Conservation (phyloP, 192 early-diverging fungal species). For the Backusella morwellensis region DNA sequence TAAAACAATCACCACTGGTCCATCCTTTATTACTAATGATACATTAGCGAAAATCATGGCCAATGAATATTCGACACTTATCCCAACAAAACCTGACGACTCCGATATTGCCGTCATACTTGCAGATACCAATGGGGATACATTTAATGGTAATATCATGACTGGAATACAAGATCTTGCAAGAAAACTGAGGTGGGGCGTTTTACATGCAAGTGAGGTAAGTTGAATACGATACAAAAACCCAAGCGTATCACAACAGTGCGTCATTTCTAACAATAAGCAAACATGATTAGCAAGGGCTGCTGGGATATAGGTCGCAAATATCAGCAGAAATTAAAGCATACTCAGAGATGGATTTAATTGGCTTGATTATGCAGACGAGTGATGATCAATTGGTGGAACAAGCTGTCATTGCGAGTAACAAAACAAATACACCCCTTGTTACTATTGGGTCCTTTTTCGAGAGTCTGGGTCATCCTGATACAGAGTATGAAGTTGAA, state of each 20-base stretch:
- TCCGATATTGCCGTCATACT: conserved; percentile 1
- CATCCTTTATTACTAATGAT: conserved; percentile 12
- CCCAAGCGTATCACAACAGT: too few relatives aligned
- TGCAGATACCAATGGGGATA: conserved; percentile 6
- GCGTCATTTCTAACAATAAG: neutral
- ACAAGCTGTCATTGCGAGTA: neutral
- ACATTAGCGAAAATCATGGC: neutral
- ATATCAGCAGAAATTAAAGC: neutral
- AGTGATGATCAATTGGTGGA: neutral
- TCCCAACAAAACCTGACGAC: neutral
- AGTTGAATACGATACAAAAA: neutral
- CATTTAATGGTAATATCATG: conserved; percentile 9
- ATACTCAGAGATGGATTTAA: neutral
- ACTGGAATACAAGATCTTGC: conserved; percentile 13
- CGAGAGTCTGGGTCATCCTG: neutral
- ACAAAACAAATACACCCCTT: neutral
- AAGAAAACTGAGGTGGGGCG: conserved; percentile 10
- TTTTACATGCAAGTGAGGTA: neutral
- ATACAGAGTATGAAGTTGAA: neutral
- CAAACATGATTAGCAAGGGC: neutral
- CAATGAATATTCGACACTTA: neutral
- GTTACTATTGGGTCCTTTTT: neutral
- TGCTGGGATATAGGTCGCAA: neutral
- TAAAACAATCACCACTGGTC: conserved; percentile 21
- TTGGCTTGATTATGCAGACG: neutral